These are phyloP conservation scores for Hemileccinum rubropunctum DNA, from an alignment of 768 basidiomycete genomes.

Conservation along the genomic window DNA sequence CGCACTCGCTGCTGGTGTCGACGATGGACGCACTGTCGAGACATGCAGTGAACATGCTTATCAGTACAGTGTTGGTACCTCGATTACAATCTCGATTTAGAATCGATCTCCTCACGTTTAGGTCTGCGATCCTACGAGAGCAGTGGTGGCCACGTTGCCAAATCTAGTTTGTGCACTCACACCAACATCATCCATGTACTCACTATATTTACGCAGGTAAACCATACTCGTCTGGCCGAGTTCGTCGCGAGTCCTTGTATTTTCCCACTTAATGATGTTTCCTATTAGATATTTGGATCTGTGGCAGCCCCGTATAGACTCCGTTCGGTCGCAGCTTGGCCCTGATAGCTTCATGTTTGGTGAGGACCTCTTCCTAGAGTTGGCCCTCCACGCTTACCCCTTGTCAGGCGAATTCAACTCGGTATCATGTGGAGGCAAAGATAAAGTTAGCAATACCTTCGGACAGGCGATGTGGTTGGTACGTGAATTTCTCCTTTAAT, in stretches of 20 bases:
- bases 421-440: slow-evolving; percentile 50
- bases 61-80: slow-evolving; percentile 45
- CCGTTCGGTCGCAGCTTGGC: slow-evolving; percentile 46
- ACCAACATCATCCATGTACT: not conserved
- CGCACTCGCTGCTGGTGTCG: slow-evolving; percentile 45
- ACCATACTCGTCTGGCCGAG: slow-evolving; percentile 50
- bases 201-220: slow-evolving; percentile 36
- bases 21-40: slow-evolving; percentile 39
- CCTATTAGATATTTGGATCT: slow-evolving; percentile 46
- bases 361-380: slow-evolving; percentile 9
- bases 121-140: slow-evolving; percentile 27
- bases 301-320: slow-evolving; percentile 51
- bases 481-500: slow-evolving; percentile 18
- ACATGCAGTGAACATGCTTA: slow-evolving; percentile 55
- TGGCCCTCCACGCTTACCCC: not conserved
- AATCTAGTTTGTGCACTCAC: slow-evolving; percentile 38
- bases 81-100: slow-evolving; percentile 32
- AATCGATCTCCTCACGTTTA: slow-evolving; percentile 22
- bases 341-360: slow-evolving; percentile 49
- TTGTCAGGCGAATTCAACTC: slow-evolving; percentile 52
- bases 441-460: slow-evolving; percentile 51
- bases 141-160: slow-evolving; percentile 45
- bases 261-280: not conserved
- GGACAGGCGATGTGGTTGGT: slow-evolving; percentile 55
- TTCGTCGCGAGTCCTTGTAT: slow-evolving; percentile 20